phyloP scores from a whole-genome alignment of 202 grass and related monocot genomes.

The Eragrostis tef region DNA sequence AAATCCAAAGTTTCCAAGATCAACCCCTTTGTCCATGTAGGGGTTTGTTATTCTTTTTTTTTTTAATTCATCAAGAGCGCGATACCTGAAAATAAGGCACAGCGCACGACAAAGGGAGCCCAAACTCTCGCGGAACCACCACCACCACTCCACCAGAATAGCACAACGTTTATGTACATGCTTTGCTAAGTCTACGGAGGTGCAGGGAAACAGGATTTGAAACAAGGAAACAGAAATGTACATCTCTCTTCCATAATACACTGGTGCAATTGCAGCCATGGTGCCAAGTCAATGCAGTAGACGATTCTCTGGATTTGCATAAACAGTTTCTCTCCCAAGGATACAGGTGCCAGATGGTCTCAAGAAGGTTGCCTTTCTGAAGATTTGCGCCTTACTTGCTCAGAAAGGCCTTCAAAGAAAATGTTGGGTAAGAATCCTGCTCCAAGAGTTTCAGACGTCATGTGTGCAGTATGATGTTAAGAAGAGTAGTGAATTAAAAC shows the following conservation, averaged over 20 bases:
- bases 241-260: constrained; percentile 39
- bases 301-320: constrained; percentile 36
- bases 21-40: no score
- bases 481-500: constrained; percentile 27
- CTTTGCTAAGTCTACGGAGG: constrained; percentile 6
- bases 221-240: constrained; percentile 17
- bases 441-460: constrained; percentile 56
- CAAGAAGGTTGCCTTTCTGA: constrained; percentile 6
- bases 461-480: constrained; percentile 39
- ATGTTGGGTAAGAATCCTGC: constrained; percentile 83
- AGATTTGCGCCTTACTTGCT: constrained; percentile 63
- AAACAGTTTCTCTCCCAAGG: neutral
- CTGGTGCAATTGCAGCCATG: constrained; percentile 3
- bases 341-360: neutral
- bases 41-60: neutral
- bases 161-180: constrained; percentile 41
- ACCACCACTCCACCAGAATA: constrained; percentile 1
- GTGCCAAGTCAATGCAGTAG: neutral
- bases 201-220: neutral
- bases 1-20: neutral
- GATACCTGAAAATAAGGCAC: neutral
- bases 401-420: constrained; percentile 94
- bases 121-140: neutral
- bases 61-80: neutral
- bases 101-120: neutral